Base-by-base conservation (phyloP, 1,284 basidiomycete genomes). In the Sanghuangporus sanghuang region DNA sequence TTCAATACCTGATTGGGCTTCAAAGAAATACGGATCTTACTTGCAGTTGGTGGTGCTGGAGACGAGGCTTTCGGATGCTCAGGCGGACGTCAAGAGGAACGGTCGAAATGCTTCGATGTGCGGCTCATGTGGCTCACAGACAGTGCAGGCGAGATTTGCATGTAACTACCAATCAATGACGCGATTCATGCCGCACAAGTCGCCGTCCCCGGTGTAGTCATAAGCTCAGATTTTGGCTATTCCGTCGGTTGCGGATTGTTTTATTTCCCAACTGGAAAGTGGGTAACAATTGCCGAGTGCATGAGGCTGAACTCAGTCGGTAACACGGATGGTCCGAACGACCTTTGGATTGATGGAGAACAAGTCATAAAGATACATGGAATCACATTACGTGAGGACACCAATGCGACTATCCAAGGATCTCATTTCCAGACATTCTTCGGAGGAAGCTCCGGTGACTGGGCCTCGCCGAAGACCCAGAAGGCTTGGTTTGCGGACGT, bases 91-190 rank as follows among this genome's bases (percentile, higher is more conserved):
- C 78, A 80, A n/a, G 73, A 74, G 42, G 66, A 73, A 49, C 60
- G 67, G 49, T 39, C 27, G 5, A 27, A 60, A 18, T 69, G 68
- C 50, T 69, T 69, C 62, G 65, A 68, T 55, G 61, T 61, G 7
- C 65, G 68, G n/a, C 57, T 68, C 38, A 69, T 69, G 68, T 69
- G 68, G 68, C 58, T 67, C 67, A 71, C 71, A 3, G 71, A 76
- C 6, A 84, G 81, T 55, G 72, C 67, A 27, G 85, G 84, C 38
- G 85, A 87, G 75, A 68, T 84, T 57, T 86, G 85, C 76, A 82
- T 83, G 61, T 85, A 85, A 74, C 78, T 85, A 40, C 84, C 83
- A 68, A 59, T 64, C 40, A 64, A 61, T 7, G 56, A 57, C 39
- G 56, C 12, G 14, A 65, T 63, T 46, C n/a, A 36, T 8, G 44